Percentiles rank a stretch among this genome's conserved stretches.
phyloP scores from a whole-genome alignment of 192 early-diverging fungal species.

The Thamnidium elegans region DNA sequence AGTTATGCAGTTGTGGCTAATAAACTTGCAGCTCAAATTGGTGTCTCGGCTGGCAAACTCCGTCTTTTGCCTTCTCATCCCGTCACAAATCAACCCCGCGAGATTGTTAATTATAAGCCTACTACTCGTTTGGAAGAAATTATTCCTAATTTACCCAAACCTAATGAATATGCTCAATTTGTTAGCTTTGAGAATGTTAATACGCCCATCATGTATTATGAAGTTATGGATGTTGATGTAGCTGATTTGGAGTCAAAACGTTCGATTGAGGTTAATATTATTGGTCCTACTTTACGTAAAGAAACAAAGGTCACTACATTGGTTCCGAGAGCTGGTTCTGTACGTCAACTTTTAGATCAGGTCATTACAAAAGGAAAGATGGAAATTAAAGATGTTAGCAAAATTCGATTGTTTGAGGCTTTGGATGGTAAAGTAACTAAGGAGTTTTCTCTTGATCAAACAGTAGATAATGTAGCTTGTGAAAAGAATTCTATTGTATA shows the following conservation, averaged over 20 bases:
- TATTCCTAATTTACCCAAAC: constrained; percentile 14
- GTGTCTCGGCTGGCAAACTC: constrained; percentile 66
- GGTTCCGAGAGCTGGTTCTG: constrained; percentile 13
- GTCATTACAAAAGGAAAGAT: constrained; percentile 16
- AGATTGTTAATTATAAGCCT: constrained; percentile 14
- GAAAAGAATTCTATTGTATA: constrained; percentile 44
- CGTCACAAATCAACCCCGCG: constrained; percentile 24
- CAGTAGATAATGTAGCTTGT: constrained; percentile 17
- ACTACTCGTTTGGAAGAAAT: constrained; percentile 34
- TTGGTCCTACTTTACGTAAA: constrained; percentile 69
- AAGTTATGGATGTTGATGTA: constrained; percentile 77
- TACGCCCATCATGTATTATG: constrained; percentile 67
- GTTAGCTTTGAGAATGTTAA: constrained; percentile 5
- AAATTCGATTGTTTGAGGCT: constrained; percentile 22
- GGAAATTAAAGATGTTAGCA: constrained; percentile 3
- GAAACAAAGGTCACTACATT: constrained; percentile 35
- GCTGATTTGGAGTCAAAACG: constrained; percentile 81
- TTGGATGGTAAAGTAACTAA: constrained; percentile 23
- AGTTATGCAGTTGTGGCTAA: constrained; percentile 63
- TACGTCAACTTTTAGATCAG: constrained; percentile 1
- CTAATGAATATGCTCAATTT: constrained; percentile 12
- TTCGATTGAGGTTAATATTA: constrained; percentile 61
- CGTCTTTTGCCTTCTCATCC: constrained; percentile 57
- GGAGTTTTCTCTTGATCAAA: constrained; percentile 28
- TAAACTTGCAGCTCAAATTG: constrained; percentile 59